Evolutionary conservation across 2,329 filamentous ascomycete genomes (phyloP), one percentile per base, ranked within the genome.

Genomic region (Fusarium sp.): DNA sequence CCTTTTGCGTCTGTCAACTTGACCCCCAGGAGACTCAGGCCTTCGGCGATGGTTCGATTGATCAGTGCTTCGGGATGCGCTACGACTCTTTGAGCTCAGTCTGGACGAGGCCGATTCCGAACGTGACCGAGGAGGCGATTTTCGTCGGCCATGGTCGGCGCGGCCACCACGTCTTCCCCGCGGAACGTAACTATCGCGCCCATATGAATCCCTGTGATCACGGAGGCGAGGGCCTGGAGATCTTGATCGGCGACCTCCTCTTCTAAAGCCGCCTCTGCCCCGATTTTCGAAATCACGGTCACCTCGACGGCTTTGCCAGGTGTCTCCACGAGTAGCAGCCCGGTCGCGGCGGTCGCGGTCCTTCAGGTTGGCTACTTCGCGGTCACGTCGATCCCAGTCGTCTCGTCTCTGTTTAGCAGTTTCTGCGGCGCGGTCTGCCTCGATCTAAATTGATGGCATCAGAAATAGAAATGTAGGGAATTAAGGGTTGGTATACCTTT

Each of bases 381-480:
- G 89, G 66, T 96, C 93, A 62, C 92, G 90, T 53, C 89, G 86
- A 73, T 90, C 88, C 64, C 92, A 88, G 60, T 91, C 89, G 77
- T 95, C 92, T 70, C 91, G 90, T 75, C 91, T 89, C 58, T 87
- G 88, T 59, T 91, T 90, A 32, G 90, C 88, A 77, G 93, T 90
- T 78, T 96, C 93, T 32, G 92, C 92, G 45, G 91, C 91, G 79
- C 91, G 92, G 74, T 96, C 94, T 38, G 93, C 92, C 78, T 97
- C 92, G 55, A 94, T 89, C 94, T 95, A 48, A 11, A 18, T 14
- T 14, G 20, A 38, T 15, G 13, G 14, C 8, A 23, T 70, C 26
- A 75, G 66, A 50, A 60, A 37, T 35, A 8, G 20, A 32, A 33
- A 35, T 41, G 38, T 14, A 59, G n/a, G 33, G 23, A 35, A 32